Evolutionary conservation across 371 early-diverging fungal species (phyloP).

Genomic region (Actinomortierella wolfii): DNA sequence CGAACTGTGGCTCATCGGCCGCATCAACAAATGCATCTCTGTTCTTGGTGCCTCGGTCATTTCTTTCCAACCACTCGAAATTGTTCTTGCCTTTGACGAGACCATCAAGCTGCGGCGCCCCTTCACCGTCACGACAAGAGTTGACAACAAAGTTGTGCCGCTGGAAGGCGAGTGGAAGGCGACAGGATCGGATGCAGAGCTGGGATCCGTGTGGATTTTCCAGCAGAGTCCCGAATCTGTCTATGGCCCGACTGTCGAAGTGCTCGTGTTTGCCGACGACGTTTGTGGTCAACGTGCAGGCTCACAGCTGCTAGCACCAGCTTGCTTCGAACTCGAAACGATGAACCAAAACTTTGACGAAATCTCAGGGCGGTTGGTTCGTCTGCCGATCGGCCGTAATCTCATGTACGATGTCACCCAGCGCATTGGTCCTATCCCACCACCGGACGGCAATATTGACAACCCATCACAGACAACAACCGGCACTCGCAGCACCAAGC

Average conservation of each 20-base stretch:
- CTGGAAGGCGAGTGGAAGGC: slow-evolving; percentile 44
- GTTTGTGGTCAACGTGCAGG: slow-evolving; percentile 23
- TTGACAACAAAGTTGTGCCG: slow-evolving; percentile 7
- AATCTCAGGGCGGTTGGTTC: slow-evolving; percentile 18
- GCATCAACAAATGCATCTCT: slow-evolving; percentile 49
- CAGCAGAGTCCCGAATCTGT: slow-evolving; percentile 13
- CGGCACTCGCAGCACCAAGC: slow-evolving; percentile 7
- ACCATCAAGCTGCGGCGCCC: slow-evolving; percentile 31
- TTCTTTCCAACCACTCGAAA: slow-evolving; percentile 34
- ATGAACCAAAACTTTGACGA: slow-evolving; percentile 15
- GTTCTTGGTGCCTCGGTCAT: slow-evolving; percentile 31
- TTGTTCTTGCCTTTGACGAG: slow-evolving; percentile 46
- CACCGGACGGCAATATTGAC: slow-evolving; percentile 14
- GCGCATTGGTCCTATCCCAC: slow-evolving; percentile 19
- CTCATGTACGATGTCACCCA: slow-evolving; percentile 34
- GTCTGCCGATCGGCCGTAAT: slow-evolving; percentile 24
- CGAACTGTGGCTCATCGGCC: slow-evolving; percentile 85
- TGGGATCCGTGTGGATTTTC: slow-evolving; percentile 44
- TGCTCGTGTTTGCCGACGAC: slow-evolving; percentile 26
- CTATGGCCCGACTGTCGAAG: slow-evolving; percentile 31
- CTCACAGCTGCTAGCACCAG: slow-evolving; percentile 12
- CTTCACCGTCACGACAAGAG: slow-evolving; percentile 25
- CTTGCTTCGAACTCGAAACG: slow-evolving; percentile 36
- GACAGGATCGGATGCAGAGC: slow-evolving; percentile 26
- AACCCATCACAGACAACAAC: not conserved